These are phyloP conservation scores for Thalassia testudinum DNA, from an alignment of 116 monocot genomes.

Conservation along the genomic window DNA sequence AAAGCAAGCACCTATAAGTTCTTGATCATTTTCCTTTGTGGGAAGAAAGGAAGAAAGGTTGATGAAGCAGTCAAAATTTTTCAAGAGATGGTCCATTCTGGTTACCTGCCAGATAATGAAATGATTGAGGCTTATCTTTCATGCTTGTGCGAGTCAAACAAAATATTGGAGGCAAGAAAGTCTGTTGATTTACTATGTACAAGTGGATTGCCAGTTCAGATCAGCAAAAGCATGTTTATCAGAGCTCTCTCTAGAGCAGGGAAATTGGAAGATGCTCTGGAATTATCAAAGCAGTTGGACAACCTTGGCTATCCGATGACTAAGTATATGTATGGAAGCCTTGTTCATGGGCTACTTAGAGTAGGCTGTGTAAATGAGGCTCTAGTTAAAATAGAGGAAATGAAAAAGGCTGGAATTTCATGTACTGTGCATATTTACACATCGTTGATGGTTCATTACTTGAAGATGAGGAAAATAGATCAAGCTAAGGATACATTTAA, in stretches of 20 bases:
- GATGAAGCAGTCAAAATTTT: constrained; percentile 53
- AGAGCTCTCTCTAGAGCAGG: constrained; percentile 54
- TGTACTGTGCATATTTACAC: constrained; percentile 54
- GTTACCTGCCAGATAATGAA: constrained; percentile 53
- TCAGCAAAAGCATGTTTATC: constrained; percentile 35
- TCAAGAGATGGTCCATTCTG: constrained; percentile 49
- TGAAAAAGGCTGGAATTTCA: constrained; percentile 46
- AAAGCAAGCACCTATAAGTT: constrained; percentile 56
- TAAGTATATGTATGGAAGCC: constrained; percentile 53
- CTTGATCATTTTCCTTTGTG: constrained; percentile 56
- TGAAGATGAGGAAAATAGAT: constrained; percentile 32
- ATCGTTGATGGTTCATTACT: constrained; percentile 69
- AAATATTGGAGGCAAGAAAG: constrained; percentile 26
- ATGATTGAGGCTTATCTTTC: constrained; percentile 33
- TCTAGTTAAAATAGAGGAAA: constrained; percentile 39
- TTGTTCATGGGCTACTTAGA: constrained; percentile 61
- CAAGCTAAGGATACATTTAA: constrained; percentile 43
- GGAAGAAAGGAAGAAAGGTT: constrained; percentile 48
- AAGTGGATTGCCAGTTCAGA: constrained; percentile 38
- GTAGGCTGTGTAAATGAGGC: constrained; percentile 39
- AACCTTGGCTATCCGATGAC: constrained; percentile 26
- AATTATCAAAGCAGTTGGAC: constrained; percentile 17
- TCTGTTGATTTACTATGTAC: constrained; percentile 31
- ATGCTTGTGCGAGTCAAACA: constrained; percentile 53
- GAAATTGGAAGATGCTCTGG: constrained; percentile 40